Base-by-base conservation (phyloP, 2,329 filamentous ascomycete species). In the Pseudogymnoascus sp. region DNA sequence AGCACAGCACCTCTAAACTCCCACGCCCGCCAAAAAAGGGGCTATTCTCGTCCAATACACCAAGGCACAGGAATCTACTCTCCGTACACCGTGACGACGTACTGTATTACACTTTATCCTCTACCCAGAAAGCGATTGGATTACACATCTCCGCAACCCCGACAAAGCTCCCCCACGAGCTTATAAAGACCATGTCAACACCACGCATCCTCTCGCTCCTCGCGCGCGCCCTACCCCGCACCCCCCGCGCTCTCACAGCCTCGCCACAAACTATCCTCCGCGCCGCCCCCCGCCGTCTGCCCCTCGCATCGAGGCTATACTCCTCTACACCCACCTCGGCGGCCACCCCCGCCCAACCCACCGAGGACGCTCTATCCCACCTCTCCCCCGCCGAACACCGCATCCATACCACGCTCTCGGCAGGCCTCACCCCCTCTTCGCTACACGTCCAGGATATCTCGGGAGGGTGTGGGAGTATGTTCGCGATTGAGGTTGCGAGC, bases 391-490 rank as follows among this genome's bases (percentile, higher is more conserved):
- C 35, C n/a, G 39, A 41, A 29, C 38, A 23, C 12, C 33, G 39
- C 21, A 31, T 49, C 16, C 29, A 41, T 14, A 29, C 4, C n/a
- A 29, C 38, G 6, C 37, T 61, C 19, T 31, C 38, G 2, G 12
- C 12, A 16, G 39, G 43, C 11, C 31, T 59, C 2, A 10, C 16
- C 3, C 55, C 55, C 4, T 33, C 29, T 1, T 74, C 80, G 63
- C 74, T 86, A 26, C 74, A 85, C 74, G 89, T 94, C 8, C 87
- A 88, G 73, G 90, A 95, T 75, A 84, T 94, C 60, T 91, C 87
- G 23, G 90, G 91, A 63, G 90, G 90, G 31, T 95, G 90, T 76
- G 90, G 90, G 8, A 90, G 86, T 71, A 94, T 94, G 91, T 94
- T 94, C 76, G 88, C 86, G 62, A 88, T 95, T 67, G 87, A 92